These are phyloP conservation scores for Rhizodiscina lignyota DNA, from an alignment of 495 filamentous ascomycete species.

Conservation along the genomic window DNA sequence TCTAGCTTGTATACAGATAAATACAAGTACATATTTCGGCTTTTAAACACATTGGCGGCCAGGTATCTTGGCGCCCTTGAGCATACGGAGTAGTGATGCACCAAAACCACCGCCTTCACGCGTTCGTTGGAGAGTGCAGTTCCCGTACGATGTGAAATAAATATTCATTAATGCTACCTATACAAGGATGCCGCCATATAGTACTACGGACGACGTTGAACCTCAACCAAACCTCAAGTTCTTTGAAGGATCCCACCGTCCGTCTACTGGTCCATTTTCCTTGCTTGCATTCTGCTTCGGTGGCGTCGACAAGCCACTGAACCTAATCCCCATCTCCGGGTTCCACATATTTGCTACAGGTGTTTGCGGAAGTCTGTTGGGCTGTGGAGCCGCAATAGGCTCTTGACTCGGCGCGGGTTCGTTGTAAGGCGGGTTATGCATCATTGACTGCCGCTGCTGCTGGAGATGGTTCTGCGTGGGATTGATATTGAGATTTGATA, in stretches of 20 bases:
- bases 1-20: too few relatives aligned
- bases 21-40: too few relatives aligned
- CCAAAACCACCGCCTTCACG: too few relatives aligned
- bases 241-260: conserved; percentile 15
- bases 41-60: too few relatives aligned
- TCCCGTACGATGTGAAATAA: too few relatives aligned
- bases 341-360: conserved; percentile 41
- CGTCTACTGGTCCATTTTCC: conserved; percentile 7
- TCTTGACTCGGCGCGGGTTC: conserved; percentile 8
- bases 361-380: conserved; percentile 15
- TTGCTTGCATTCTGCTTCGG: conserved; percentile 3
- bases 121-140: too few relatives aligned
- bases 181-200: too few relatives aligned
- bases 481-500: conserved; percentile 37
- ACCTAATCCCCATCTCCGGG: conserved; percentile 65
- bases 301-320: too few relatives aligned
- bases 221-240: conserved; percentile 17
- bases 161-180: too few relatives aligned
- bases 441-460: conserved; percentile 16
- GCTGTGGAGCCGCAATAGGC: conserved; percentile 14
- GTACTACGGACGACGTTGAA: too few relatives aligned
- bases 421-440: conserved; percentile 15
- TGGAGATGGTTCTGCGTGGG: conserved; percentile 29
- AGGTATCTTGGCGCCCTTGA: too few relatives aligned
- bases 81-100: too few relatives aligned